phyloP scores from a whole-genome alignment of 75 land plant species.

The Sequoiadendron giganteum region DNA sequence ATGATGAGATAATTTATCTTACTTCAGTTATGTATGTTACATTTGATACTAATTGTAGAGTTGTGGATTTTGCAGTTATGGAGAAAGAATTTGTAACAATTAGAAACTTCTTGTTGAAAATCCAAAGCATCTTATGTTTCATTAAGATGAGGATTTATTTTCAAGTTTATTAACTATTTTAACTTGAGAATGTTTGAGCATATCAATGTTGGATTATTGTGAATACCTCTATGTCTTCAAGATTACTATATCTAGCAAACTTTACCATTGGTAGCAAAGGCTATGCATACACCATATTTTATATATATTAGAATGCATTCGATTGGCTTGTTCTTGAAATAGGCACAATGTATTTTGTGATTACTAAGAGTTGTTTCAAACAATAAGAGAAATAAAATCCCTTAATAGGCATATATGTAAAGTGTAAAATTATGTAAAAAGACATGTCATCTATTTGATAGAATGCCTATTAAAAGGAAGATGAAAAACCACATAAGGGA shows the following conservation, averaged over 20 bases:
- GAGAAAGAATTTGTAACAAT: slow-evolving; percentile 76
- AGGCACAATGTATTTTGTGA: no score
- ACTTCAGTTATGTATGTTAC: slow-evolving; percentile 71
- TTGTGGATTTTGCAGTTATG: slow-evolving; percentile 88
- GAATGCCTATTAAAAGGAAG: no score
- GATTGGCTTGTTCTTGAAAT: no score
- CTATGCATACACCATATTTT: background rate
- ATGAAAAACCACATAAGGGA: no score
- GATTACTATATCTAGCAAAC: background rate
- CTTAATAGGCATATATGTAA: no score
- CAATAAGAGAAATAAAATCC: no score
- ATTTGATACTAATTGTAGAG: slow-evolving; percentile 91
- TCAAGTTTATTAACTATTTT: background rate
- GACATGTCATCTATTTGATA: no score
- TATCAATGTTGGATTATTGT: background rate
- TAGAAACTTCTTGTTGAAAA: slow-evolving; percentile 88
- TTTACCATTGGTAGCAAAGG: background rate
- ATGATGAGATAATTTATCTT: slow-evolving; percentile 60
- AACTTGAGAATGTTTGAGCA: no score
- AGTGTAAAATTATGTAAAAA: no score
- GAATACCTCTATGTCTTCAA: background rate
- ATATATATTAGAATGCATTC: background rate
- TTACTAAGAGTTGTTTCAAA: no score
- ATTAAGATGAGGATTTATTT: slow-evolving; percentile 47
- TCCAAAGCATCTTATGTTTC: slow-evolving; percentile 74